These are phyloP conservation scores for Candida boidinii DNA, from an alignment of 805 yeast genomes.

Conservation along the genomic window DNA sequence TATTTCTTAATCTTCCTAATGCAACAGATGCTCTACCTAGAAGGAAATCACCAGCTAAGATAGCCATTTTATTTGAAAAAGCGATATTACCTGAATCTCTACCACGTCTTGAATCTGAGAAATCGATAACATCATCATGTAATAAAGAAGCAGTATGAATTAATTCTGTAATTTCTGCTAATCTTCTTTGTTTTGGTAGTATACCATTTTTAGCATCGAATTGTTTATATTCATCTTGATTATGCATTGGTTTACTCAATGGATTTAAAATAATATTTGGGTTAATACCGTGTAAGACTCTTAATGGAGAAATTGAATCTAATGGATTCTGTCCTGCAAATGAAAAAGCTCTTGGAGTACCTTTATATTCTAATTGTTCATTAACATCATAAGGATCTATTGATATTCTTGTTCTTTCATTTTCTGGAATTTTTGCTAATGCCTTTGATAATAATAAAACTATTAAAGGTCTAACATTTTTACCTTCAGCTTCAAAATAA, in stretches of 20 bases:
- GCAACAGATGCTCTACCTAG: constrained; percentile 96
- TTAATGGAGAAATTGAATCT: constrained; percentile 70
- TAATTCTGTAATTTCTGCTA: constrained; percentile 97
- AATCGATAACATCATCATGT: constrained; percentile 96
- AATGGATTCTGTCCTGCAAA: constrained; percentile 54
- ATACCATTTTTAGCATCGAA: constrained; percentile 63
- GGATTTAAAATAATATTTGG: constrained; percentile 82
- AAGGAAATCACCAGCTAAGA: constrained; percentile 91
- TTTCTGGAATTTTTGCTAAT: constrained; percentile 61
- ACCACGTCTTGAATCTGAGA: constrained; percentile 82
- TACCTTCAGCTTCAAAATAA: constrained; percentile 94
- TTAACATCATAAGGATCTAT: constrained; percentile 61
- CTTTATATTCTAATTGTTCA: constrained; percentile 53
- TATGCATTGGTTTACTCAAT: constrained; percentile 68
- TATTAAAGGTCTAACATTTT: constrained; percentile 86
- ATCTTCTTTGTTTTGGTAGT: constrained; percentile 86
- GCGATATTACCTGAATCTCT: constrained; percentile 89
- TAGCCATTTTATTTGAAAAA: constrained; percentile 95
- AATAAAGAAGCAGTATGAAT: constrained; percentile 93
- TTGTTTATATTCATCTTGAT: constrained; percentile 44
- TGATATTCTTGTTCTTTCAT: constrained; percentile 52
- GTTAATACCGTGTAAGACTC: constrained; percentile 80
- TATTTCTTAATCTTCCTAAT: constrained; percentile 83
- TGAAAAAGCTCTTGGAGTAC: constrained; percentile 44
- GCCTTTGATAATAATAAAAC: constrained; percentile 82